A percentile compares a stretch with the other conserved stretches of the same genome.
These are phyloP conservation scores for Globisporangium irregulare DNA, from an alignment of 352 stramenopile genomes.

Conservation along the genomic window DNA sequence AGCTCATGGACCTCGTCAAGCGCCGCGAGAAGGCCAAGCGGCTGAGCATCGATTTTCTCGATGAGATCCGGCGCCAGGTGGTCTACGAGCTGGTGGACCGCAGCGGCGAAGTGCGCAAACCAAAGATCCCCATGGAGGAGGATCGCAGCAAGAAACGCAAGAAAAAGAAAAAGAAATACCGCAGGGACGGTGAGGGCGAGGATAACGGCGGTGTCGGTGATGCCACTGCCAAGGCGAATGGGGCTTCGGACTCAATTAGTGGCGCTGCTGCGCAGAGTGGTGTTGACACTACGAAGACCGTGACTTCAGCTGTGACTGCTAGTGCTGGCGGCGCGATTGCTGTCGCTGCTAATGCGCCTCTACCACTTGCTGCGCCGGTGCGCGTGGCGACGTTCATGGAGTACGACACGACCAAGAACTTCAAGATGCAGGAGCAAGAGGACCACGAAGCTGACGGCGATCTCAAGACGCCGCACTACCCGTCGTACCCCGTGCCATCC, in stretches of 20 bases:
- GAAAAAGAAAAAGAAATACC: constrained; percentile 64
- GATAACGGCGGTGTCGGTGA: constrained; percentile 28
- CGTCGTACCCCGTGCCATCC: constrained; percentile 64
- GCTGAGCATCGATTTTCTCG: constrained; percentile 75
- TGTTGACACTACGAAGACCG: not conserved
- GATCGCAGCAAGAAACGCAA: constrained; percentile 62
- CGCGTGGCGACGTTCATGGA: constrained; percentile 62
- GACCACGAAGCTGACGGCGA: constrained; percentile 12
- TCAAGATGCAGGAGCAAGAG: constrained; percentile 42
- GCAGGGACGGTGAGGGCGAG: constrained; percentile 33
- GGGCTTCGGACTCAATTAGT: not conserved
- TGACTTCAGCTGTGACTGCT: not conserved
- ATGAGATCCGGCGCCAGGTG: constrained; percentile 68
- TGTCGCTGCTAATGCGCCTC: not conserved
- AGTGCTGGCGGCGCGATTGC: not conserved
- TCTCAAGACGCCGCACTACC: constrained; percentile 35
- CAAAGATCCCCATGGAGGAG: constrained; percentile 49
- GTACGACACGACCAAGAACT: constrained; percentile 69
- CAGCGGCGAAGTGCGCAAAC: constrained; percentile 43
- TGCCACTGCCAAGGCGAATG: not conserved
- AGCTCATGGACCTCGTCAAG: constrained; percentile 81
- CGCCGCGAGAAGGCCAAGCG: constrained; percentile 84
- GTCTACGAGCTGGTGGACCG: constrained; percentile 58
- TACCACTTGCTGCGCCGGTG: not conserved
- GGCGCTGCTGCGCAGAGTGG: not conserved